Evolutionary conservation across 163 green algal species (phyloP).

Genomic region (Volvox carteri): DNA sequence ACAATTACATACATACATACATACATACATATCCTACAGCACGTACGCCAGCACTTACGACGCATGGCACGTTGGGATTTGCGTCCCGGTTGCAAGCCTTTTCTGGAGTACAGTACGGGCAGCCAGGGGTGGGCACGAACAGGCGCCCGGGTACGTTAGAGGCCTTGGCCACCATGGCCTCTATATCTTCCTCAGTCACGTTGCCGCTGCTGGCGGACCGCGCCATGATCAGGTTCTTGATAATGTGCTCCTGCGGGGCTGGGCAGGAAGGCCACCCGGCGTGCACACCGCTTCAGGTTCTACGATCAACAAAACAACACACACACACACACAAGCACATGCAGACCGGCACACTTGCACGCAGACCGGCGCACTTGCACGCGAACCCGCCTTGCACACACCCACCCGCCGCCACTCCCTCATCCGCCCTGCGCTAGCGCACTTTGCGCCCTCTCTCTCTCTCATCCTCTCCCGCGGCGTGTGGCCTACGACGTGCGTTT

Average conservation of each 20-base stretch:
- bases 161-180: not conserved
- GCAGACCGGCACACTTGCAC: not conserved
- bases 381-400: not conserved
- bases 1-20: too few species aligned
- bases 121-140: conserved; percentile 9
- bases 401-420: too few species aligned
- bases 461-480: too few species aligned
- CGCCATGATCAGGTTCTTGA: conserved; percentile 1
- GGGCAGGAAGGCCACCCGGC: too few species aligned
- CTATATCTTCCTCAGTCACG: not conserved
- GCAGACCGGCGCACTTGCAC: too few species aligned
- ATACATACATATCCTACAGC: too few species aligned
- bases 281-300: not conserved
- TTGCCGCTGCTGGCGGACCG: not conserved
- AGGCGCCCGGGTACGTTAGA: not conserved
- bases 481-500: too few species aligned
- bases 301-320: too few species aligned
- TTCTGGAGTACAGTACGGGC: conserved; percentile 35
- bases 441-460: too few species aligned
- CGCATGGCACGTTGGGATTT: not conserved
- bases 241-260: conserved; percentile 8
- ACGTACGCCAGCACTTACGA: too few species aligned
- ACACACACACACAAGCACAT: not conserved
- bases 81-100: not conserved
- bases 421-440: too few species aligned